Percentiles rank a stretch among this genome's conserved stretches.
phyloP scores from a whole-genome alignment of 192 early-diverging fungal genomes.

The Diversispora epigaea region DNA sequence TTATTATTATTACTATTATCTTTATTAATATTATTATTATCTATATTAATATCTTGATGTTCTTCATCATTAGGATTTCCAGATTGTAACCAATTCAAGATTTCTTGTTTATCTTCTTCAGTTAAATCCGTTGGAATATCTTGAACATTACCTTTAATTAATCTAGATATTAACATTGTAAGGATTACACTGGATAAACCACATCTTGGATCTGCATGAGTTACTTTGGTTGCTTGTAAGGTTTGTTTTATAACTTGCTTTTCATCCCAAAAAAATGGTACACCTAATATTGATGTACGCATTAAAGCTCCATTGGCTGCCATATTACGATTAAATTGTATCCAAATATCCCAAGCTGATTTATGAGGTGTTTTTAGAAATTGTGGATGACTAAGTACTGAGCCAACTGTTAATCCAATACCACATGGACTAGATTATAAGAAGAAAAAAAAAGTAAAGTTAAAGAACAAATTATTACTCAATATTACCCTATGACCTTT shows the following conservation, averaged over 20 bases:
- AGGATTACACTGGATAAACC: conserved; percentile 38
- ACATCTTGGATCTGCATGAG: conserved; percentile 47
- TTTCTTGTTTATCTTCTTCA: conserved; percentile 31
- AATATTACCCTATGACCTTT: no score
- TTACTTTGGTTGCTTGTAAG: conserved; percentile 44
- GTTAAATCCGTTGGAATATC: conserved; percentile 13
- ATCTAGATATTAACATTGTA: conserved; percentile 41
- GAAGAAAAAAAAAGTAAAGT: no score
- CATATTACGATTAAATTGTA: conserved; percentile 35
- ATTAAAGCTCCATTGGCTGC: conserved; percentile 47
- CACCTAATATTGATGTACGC: conserved; percentile 42
- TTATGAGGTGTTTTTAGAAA: conserved; percentile 52
- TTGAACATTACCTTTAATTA: conserved; percentile 38
- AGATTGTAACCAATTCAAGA: conserved; percentile 28
- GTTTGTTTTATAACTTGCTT: conserved; percentile 41
- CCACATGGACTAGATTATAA: neutral
- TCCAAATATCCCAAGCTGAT: conserved; percentile 45
- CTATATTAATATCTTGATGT: conserved; percentile 32
- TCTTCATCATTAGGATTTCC: conserved; percentile 33
- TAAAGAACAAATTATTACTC: no score
- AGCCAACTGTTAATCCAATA: conserved; percentile 48
- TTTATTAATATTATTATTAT: neutral
- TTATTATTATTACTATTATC: neutral
- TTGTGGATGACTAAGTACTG: conserved; percentile 44
- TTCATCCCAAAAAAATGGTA: conserved; percentile 46